Conservation (phyloP, 75 land plant genomes). For the Sequoia sempervirens region DNA sequence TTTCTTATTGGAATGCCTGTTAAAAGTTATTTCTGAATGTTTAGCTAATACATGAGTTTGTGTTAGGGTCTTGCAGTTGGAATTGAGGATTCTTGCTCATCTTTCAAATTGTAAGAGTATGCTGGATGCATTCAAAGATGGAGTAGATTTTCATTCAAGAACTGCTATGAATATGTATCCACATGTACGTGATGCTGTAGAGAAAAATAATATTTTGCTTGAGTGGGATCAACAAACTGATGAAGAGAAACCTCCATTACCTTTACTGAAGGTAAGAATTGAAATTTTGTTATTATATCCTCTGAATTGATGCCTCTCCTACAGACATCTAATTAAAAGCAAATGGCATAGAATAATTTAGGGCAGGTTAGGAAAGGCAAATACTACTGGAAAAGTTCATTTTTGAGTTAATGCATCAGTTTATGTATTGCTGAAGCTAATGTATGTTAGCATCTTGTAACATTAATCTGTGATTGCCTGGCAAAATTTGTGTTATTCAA, state of each 20-base stretch:
- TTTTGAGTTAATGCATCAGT: neutral
- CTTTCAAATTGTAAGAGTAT: conserved; percentile 89
- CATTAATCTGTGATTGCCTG: neutral
- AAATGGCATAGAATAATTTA: neutral
- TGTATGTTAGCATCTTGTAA: neutral
- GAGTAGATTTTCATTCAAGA: conserved; percentile 99
- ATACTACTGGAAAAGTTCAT: neutral
- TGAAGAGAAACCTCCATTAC: conserved; percentile 84
- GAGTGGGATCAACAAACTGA: conserved; percentile 92
- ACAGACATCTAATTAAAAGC: neutral
- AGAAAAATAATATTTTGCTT: conserved; percentile 60
- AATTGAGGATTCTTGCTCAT: conserved; percentile 91
- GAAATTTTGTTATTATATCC: neutral
- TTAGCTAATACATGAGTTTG: conserved; percentile 2
- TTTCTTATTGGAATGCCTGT: neutral
- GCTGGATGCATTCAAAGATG: conserved; percentile 92
- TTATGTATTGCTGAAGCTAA: neutral
- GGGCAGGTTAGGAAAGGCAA: neutral
- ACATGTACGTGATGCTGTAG: conserved; percentile 77
- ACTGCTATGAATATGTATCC: conserved; percentile 98
- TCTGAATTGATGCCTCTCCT: neutral
- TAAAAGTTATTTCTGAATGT: neutral
- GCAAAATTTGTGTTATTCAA: neutral
- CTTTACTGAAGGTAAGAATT: conserved; percentile 67
- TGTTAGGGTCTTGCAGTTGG: conserved; percentile 54